Evolutionary conservation across 176 grass and related monocot genomes (phyloP).

Genomic region (Pharus latifolius): DNA sequence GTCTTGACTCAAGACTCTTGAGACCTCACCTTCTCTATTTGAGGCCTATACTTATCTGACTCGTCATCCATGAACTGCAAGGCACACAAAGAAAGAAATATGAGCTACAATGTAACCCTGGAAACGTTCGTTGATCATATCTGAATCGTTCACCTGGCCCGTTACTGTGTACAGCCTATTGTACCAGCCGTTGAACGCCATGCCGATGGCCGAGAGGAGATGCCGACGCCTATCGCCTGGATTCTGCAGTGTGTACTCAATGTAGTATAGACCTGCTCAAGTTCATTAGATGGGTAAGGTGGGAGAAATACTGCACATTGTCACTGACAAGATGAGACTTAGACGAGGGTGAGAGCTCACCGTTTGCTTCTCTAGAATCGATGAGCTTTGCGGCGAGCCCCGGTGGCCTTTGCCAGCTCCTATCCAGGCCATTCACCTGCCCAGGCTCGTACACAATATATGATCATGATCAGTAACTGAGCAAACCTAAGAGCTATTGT

Average conservation of each 20-base stretch:
- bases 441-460: neutral
- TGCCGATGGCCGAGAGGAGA: slow-evolving; percentile 68
- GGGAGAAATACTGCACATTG: neutral
- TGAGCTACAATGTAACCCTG: neutral
- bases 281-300: neutral
- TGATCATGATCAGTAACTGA: neutral
- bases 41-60: slow-evolving; percentile 38
- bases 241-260: slow-evolving; percentile 87
- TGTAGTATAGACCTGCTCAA: slow-evolving; percentile 64
- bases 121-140: neutral
- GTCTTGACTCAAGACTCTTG: neutral
- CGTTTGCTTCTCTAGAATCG: slow-evolving; percentile 58
- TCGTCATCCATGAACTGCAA: slow-evolving; percentile 74
- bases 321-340: neutral
- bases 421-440: slow-evolving; percentile 76
- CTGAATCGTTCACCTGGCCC: slow-evolving; percentile 39
- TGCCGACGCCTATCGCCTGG: slow-evolving; percentile 75
- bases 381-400: slow-evolving; percentile 74
- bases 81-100: neutral
- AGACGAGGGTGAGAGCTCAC: neutral
- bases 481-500: too few species aligned
- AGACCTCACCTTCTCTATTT: slow-evolving; percentile 59
- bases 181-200: slow-evolving; percentile 91
- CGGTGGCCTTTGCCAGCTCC: slow-evolving; percentile 74
- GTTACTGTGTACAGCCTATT: slow-evolving; percentile 89